A percentile compares a stretch with the other conserved stretches of the same genome.
phyloP scores from a whole-genome alignment of 345 rosid genomes.

The Gossypium thurberi region DNA sequence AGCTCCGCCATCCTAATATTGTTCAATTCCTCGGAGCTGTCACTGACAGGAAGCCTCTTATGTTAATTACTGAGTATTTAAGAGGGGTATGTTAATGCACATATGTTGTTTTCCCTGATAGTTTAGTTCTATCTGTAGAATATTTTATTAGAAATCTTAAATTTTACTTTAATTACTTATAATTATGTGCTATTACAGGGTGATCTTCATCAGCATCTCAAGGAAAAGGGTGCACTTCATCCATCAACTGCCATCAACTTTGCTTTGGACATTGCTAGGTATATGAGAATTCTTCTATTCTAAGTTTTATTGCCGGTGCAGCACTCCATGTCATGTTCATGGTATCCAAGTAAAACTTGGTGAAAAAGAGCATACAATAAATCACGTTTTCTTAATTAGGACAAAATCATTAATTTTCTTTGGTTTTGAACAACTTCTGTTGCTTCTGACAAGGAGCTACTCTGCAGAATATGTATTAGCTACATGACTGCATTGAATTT shows the following conservation, averaged over 20 bases:
- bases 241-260: conserved; percentile 85
- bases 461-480: background rate
- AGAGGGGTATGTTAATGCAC: conserved; percentile 63
- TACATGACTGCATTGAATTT: background rate
- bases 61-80: conserved; percentile 89
- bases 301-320: background rate
- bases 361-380: background rate
- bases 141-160: conserved; percentile 2
- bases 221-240: conserved; percentile 85
- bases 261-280: conserved; percentile 96
- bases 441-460: background rate
- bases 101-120: conserved; percentile 14
- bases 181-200: conserved; percentile 47
- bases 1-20: conserved; percentile 99
- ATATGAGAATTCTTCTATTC: background rate
- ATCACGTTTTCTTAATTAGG: background rate
- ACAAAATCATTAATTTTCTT: background rate
- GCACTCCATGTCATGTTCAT: background rate
- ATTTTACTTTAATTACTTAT: conserved; percentile 5
- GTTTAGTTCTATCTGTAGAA: conserved; percentile 6
- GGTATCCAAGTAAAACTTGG: background rate
- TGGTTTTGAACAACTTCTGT: background rate
- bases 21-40: conserved; percentile 98
- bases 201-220: conserved; percentile 93
- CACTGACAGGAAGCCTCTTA: conserved; percentile 97